phyloP scores from a whole-genome alignment of 139 green algal species.

The Desmodesmus armatus region DNA sequence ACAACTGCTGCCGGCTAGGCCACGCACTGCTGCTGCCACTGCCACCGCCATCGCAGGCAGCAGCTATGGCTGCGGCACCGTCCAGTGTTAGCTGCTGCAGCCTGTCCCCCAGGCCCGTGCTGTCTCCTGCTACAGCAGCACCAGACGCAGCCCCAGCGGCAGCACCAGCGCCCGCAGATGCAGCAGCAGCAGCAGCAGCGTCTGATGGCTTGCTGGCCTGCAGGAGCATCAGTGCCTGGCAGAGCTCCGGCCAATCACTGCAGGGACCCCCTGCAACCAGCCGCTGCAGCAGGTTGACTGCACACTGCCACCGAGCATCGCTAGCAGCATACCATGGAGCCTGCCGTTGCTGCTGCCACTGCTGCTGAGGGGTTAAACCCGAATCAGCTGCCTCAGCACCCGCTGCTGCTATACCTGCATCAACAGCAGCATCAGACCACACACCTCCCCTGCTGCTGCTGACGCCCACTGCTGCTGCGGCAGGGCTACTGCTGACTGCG shows the following conservation, averaged over 20 bases:
- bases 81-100: conserved; percentile 11
- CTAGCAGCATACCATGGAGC: not conserved
- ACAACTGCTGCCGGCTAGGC: conserved; percentile 13
- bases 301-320: conserved; percentile 23
- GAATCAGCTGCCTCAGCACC: not conserved
- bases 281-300: not conserved
- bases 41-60: not conserved
- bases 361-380: not conserved
- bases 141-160: not conserved
- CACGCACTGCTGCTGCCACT: conserved; percentile 15
- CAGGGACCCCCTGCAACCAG: conserved; percentile 18
- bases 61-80: conserved; percentile 1
- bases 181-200: conserved; percentile 1
- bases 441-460: not conserved
- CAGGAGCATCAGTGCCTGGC: conserved; percentile 33
- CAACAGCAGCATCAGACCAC: conserved; percentile 12
- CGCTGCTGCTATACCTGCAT: conserved; percentile 1
- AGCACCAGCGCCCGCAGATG: not conserved
- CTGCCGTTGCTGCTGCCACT: conserved; percentile 22
- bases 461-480: not conserved
- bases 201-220: conserved; percentile 27
- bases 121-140: not conserved
- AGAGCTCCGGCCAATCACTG: conserved; percentile 17
- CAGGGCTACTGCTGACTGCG: not conserved
- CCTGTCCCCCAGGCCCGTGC: too few relatives aligned